Percentiles rank a stretch among this genome's conserved stretches.
Evolutionary conservation across 768 basidiomycete genomes (phyloP).

Genomic region (Heimioporus sp.): DNA sequence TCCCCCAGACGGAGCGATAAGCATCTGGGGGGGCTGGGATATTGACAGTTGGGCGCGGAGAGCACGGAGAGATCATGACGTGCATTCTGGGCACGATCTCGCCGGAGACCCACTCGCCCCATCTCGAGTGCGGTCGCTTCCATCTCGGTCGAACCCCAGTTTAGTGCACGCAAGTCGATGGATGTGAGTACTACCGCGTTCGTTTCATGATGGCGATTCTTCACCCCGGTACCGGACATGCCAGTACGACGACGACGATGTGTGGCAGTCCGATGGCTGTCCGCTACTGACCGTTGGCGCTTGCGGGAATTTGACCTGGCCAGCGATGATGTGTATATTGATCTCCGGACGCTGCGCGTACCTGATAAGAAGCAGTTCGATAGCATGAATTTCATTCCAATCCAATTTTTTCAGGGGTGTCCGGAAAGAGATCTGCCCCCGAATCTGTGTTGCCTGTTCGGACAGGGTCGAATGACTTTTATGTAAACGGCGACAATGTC

Average conservation of each 20-base stretch:
- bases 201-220: slow-evolving; percentile 14
- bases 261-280: slow-evolving; percentile 2
- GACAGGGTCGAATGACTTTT: slow-evolving; percentile 22
- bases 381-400: slow-evolving; percentile 20
- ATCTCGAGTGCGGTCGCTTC: slow-evolving; percentile 11
- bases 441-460: slow-evolving; percentile 16
- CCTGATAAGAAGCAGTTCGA: slow-evolving; percentile 22
- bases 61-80: neutral
- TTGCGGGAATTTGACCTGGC: neutral
- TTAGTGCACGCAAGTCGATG: neutral
- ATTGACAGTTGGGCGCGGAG: slow-evolving; percentile 14
- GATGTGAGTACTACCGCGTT: neutral
- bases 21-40: slow-evolving; percentile 3
- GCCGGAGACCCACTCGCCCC: neutral
- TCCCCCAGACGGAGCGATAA: neutral
- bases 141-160: slow-evolving; percentile 5
- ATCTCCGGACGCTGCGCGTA: slow-evolving; percentile 15
- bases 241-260: slow-evolving; percentile 7
- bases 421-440: slow-evolving; percentile 14
- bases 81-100: slow-evolving; percentile 7
- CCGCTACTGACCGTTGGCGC: neutral
- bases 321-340: slow-evolving; percentile 5
- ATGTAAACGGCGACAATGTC: slow-evolving; percentile 7
- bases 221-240: slow-evolving; percentile 17
- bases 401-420: slow-evolving; percentile 20